Base-by-base conservation (phyloP, 1,284 basidiomycete species). In the Sporisorium reilianum region DNA sequence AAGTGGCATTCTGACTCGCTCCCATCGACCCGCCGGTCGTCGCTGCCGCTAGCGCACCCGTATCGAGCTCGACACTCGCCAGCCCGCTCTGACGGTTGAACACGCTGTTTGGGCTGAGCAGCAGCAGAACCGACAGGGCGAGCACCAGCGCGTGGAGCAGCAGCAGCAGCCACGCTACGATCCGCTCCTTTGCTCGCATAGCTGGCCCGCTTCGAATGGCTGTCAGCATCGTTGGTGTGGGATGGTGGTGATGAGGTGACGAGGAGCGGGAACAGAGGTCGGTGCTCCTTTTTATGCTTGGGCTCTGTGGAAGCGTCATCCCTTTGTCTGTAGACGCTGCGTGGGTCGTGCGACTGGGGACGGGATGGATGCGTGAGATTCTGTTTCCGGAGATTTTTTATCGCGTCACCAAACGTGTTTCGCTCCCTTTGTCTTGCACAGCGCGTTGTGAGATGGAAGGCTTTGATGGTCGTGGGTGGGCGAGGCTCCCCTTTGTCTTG, bases 11-110 rank as follows among this genome's bases (percentile, higher is more conserved):
- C n/a, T 65, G 58, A 25, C 32, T 32, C 9, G 30, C 10, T 5
- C 34, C 20, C 2, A 23, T 53, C 16, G 44, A 38, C 30, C 12
- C 48, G 26, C 36, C 5, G 0, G 48, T 9, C 26, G 14, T 41
- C 3, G 51, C 23, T n/a, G n/a, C 30, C 0, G 46, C 20, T 11
- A 69, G 34, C 10, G 46, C 46, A 6, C 22, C 30, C 1, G 32
- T 28, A 41, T 70, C 50, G 38, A 70, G 55, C n/a, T 30, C 44
- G 53, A 70, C 67, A n/a, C n/a, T 70, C n/a, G 67, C 67, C 14
- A 70, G n/a, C 7, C 67, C 67, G 26, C 45, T 70, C 3, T 32
- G 22, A 12, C 34, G 52, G 18, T 60, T 54, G 32, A 70, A 64
- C 25, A 70, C 6, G 25, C 4, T 56, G 50, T 70, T 70, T 1